phyloP scores from a whole-genome alignment of 192 early-diverging fungal species.

The Podila verticillata region DNA sequence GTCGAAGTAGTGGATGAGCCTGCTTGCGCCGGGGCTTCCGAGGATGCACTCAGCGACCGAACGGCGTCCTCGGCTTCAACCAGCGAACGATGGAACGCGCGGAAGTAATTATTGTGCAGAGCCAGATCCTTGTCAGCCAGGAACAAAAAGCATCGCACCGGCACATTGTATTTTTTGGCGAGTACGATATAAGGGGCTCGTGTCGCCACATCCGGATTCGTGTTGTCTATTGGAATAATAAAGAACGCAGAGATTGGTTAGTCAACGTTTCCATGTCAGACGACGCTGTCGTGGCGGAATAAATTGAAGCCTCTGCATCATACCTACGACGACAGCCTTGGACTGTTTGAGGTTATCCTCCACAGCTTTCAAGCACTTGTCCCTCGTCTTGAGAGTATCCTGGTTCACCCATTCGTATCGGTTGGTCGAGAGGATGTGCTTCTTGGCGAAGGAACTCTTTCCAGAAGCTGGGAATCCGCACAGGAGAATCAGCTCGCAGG shows the following conservation, averaged over 20 bases:
- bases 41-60: neutral
- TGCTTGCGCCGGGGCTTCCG: neutral
- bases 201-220: conserved; percentile 73
- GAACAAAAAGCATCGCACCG: conserved; percentile 73
- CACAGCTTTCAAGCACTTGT: conserved; percentile 75
- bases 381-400: conserved; percentile 80
- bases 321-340: conserved; percentile 78
- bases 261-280: neutral
- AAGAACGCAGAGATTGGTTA: neutral
- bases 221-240: conserved; percentile 68
- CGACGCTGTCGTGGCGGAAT: neutral
- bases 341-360: conserved; percentile 61
- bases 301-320: neutral
- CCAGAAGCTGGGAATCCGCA: conserved; percentile 89
- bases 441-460: conserved; percentile 78
- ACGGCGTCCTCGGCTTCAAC: conserved; percentile 10
- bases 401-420: conserved; percentile 78
- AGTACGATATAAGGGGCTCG: conserved; percentile 72
- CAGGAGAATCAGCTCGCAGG: conserved; percentile 72
- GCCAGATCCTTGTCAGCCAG: conserved; percentile 62
- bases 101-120: conserved; percentile 83
- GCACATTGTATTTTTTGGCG: conserved; percentile 66
- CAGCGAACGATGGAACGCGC: conserved; percentile 57
- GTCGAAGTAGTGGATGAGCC: neutral
- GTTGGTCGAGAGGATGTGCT: conserved; percentile 68